Percentiles rank a stretch among this genome's conserved stretches.
These are phyloP conservation scores for Pestalotiopsis sp. DNA, from an alignment of 2,329 filamentous ascomycete genomes.

Conservation along the genomic window DNA sequence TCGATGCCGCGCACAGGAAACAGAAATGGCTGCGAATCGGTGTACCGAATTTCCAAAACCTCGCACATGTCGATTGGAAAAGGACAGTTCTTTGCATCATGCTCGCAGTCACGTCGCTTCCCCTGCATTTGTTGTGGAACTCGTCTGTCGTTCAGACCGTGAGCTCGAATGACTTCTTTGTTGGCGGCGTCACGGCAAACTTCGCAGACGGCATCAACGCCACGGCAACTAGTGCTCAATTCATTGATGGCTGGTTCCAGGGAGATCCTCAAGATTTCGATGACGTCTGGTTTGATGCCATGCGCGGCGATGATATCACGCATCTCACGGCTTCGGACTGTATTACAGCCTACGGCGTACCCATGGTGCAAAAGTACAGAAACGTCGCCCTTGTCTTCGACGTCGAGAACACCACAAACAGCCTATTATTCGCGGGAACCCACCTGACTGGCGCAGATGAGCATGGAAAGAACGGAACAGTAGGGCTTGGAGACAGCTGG, in stretches of 20 bases:
- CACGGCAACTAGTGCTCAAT: background rate
- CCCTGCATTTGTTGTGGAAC: constrained; percentile 14
- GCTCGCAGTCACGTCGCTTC: background rate
- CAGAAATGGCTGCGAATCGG: background rate
- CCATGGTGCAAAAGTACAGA: background rate
- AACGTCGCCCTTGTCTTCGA: constrained; percentile 10
- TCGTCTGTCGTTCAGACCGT: constrained; percentile 12
- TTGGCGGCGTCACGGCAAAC: constrained; percentile 11
- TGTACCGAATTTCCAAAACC: constrained; percentile 7
- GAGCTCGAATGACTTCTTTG: constrained; percentile 8
- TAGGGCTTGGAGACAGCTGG: constrained; percentile 5
- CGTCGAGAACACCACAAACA: constrained; percentile 8
- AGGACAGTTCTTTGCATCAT: background rate
- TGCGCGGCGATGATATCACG: background rate
- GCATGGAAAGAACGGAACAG: background rate
- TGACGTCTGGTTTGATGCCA: background rate
- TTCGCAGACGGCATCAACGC: background rate
- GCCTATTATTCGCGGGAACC: constrained; percentile 9
- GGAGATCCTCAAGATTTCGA: background rate
- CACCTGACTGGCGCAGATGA: constrained; percentile 5
- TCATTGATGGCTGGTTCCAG: background rate
- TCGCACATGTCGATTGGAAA: background rate
- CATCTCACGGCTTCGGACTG: constrained; percentile 10
- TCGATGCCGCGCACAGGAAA: background rate
- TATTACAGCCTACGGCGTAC: constrained; percentile 9